Percentiles rank a stretch among this genome's conserved stretches.
These are phyloP conservation scores for Aspergillus cejpii DNA, from an alignment of 2,329 filamentous ascomycete species.

Conservation along the genomic window DNA sequence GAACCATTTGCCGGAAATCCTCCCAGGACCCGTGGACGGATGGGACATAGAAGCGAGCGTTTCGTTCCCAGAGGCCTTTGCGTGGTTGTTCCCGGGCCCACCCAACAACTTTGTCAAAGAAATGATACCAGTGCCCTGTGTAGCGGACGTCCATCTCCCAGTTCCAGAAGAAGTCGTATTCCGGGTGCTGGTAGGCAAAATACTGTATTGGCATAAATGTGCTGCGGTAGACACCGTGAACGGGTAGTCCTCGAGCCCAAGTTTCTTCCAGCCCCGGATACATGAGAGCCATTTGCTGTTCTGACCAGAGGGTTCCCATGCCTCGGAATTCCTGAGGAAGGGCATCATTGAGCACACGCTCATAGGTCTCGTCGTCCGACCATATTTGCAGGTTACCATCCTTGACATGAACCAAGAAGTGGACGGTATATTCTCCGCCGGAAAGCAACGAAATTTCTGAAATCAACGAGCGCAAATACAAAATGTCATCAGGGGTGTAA, in stretches of 20 bases:
- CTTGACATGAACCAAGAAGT: constrained; percentile 79
- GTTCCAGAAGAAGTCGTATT: constrained; percentile 79
- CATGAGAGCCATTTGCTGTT: constrained; percentile 82
- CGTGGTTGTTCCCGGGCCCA: constrained; percentile 69
- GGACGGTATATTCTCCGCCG: constrained; percentile 73
- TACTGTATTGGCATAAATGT: constrained; percentile 92
- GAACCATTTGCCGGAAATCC: constrained; percentile 69
- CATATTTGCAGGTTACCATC: constrained; percentile 73
- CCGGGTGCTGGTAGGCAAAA: constrained; percentile 73
- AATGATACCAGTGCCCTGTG: constrained; percentile 74
- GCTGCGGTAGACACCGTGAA: constrained; percentile 88
- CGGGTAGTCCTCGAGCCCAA: constrained; percentile 63
- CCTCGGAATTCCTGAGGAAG: constrained; percentile 77
- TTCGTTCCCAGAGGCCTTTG: constrained; percentile 76
- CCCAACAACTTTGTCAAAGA: constrained; percentile 61
- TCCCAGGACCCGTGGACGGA: constrained; percentile 71
- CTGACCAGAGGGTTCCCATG: constrained; percentile 86
- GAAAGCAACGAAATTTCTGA: constrained; percentile 70
- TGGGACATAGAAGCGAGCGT: constrained; percentile 69
- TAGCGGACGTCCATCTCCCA: constrained; percentile 80
- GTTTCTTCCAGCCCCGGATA: constrained; percentile 83
- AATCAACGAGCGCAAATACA: constrained; percentile 76
- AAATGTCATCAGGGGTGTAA: constrained; percentile 68
- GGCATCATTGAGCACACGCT: constrained; percentile 63
- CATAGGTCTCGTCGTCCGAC: constrained; percentile 67